These are phyloP conservation scores for Mycena polygramma DNA, from an alignment of 768 basidiomycete genomes.

Conservation along the genomic window DNA sequence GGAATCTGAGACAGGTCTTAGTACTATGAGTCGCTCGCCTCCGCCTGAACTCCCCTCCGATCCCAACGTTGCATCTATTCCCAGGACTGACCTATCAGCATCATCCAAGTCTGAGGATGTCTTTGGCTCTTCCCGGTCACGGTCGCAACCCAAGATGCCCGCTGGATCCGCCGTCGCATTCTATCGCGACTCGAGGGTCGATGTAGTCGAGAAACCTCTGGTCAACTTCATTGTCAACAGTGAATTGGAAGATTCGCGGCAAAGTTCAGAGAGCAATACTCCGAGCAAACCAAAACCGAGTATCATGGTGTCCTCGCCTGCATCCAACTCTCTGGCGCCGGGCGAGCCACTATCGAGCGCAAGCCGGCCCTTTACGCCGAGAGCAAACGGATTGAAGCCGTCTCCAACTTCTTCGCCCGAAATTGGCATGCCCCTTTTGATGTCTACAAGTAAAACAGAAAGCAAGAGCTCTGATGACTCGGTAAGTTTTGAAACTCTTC, in stretches of 20 bases:
- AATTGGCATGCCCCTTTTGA: constrained; percentile 43
- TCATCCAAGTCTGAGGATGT: constrained; percentile 47
- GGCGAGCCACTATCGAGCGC: constrained; percentile 37
- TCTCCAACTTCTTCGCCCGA: constrained; percentile 39
- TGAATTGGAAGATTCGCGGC: constrained; percentile 71
- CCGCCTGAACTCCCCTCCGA: constrained; percentile 64
- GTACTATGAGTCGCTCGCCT: constrained; percentile 77
- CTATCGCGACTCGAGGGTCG: constrained; percentile 74
- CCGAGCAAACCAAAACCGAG: constrained; percentile 41
- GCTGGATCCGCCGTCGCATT: constrained; percentile 80
- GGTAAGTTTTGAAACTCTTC: constrained; percentile 52
- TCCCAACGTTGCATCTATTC: constrained; percentile 46
- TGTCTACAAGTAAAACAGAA: constrained; percentile 55
- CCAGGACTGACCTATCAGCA: constrained; percentile 50
- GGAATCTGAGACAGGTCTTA: constrained; percentile 47
- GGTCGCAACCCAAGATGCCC: constrained; percentile 79
- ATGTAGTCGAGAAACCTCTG: constrained; percentile 59
- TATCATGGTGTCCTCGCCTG: constrained; percentile 41
- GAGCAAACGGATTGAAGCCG: constrained; percentile 25
- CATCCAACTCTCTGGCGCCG: constrained; percentile 17
- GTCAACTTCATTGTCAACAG: constrained; percentile 87
- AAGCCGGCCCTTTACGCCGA: constrained; percentile 36
- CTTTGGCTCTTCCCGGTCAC: constrained; percentile 52
- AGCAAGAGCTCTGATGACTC: constrained; percentile 67
- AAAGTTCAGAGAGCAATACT: constrained; percentile 39